phyloP scores from a whole-genome alignment of 2,329 filamentous ascomycete species.

The Cercospora zeae-maydis region DNA sequence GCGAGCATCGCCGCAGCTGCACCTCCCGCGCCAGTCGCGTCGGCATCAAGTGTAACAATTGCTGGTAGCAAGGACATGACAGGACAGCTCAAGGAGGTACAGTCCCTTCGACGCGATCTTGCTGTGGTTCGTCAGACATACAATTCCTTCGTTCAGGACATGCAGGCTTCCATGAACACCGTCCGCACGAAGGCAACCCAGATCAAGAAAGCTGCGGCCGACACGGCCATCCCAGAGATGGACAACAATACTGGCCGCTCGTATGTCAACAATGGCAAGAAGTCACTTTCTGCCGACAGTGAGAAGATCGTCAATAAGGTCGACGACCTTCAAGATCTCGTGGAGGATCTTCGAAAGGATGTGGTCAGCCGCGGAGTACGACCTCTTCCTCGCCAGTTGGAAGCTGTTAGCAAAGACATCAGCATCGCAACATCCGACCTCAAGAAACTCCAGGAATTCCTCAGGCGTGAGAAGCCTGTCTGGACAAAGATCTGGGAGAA shows the following conservation, averaged over 20 bases:
- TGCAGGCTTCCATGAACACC: slow-evolving; percentile 79
- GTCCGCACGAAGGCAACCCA: slow-evolving; percentile 77
- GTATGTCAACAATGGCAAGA: slow-evolving; percentile 83
- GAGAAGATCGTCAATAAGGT: slow-evolving; percentile 88
- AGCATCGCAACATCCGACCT: slow-evolving; percentile 76
- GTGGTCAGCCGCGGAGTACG: slow-evolving; percentile 90
- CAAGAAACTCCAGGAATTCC: slow-evolving; percentile 89
- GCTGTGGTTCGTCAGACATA: slow-evolving; percentile 92
- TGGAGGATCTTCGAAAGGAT: slow-evolving; percentile 96
- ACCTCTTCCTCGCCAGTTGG: slow-evolving; percentile 83
- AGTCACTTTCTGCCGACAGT: slow-evolving; percentile 79
- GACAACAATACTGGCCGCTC: slow-evolving; percentile 76
- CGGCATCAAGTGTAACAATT: slow-evolving; percentile 32
- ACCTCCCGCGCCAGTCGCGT: slow-evolving; percentile 34
- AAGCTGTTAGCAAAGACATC: slow-evolving; percentile 85
- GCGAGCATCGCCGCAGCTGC: slow-evolving; percentile 59
- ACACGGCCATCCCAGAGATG: slow-evolving; percentile 66
- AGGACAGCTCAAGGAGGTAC: slow-evolving; percentile 71
- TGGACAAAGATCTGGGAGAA: slow-evolving; percentile 99
- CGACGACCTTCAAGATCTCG: slow-evolving; percentile 93
- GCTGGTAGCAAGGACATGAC: slow-evolving; percentile 42
- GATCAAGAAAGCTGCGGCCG: slow-evolving; percentile 72
- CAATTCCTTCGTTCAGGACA: slow-evolving; percentile 81
- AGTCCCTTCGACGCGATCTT: slow-evolving; percentile 78
- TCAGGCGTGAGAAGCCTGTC: slow-evolving; percentile 86